Percentiles rank a stretch among this genome's conserved stretches.
Evolutionary conservation across 106 monocot genomes (phyloP).

Genomic region (Allium cepa): DNA sequence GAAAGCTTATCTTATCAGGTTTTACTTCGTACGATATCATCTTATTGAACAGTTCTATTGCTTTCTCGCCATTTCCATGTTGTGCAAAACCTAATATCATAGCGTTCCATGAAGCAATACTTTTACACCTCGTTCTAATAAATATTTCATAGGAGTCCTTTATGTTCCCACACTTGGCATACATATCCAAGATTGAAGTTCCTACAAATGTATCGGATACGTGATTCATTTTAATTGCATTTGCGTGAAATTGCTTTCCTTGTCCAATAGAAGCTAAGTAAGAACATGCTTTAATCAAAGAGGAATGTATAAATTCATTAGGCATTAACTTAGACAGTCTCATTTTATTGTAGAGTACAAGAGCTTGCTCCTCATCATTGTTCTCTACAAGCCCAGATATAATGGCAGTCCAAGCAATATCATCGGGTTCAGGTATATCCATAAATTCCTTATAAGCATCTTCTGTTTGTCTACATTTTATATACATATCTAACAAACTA

Average conservation of each 20-base stretch:
- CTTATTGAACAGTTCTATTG: constrained; percentile 34
- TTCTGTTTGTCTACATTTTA: constrained; percentile 43
- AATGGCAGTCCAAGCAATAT: constrained; percentile 76
- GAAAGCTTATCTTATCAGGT: constrained; percentile 69
- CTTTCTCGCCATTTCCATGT: constrained; percentile 47
- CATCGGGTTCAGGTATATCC: constrained; percentile 51
- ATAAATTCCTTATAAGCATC: constrained; percentile 33
- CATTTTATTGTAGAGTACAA: constrained; percentile 46
- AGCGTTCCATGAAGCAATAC: constrained; percentile 59
- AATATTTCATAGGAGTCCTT: constrained; percentile 53
- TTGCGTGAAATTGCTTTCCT: constrained; percentile 61
- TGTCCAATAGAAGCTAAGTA: constrained; percentile 45
- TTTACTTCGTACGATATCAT: constrained; percentile 28
- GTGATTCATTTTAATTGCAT: constrained; percentile 39
- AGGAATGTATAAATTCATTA: constrained; percentile 50
- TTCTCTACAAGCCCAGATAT: constrained; percentile 67
- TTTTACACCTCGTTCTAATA: constrained; percentile 28
- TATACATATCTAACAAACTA: constrained; percentile 51
- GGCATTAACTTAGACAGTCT: constrained; percentile 27
- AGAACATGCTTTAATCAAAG: constrained; percentile 60
- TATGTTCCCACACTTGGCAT: constrained; percentile 70
- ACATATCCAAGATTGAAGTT: constrained; percentile 71
- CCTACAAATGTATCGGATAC: constrained; percentile 43
- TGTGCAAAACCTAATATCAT: constrained; percentile 63
- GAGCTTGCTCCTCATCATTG: constrained; percentile 39